Percentiles rank a stretch among this genome's conserved stretches.
Evolutionary conservation across 1,284 basidiomycete genomes (phyloP).

Genomic region (Tilletia setariae): DNA sequence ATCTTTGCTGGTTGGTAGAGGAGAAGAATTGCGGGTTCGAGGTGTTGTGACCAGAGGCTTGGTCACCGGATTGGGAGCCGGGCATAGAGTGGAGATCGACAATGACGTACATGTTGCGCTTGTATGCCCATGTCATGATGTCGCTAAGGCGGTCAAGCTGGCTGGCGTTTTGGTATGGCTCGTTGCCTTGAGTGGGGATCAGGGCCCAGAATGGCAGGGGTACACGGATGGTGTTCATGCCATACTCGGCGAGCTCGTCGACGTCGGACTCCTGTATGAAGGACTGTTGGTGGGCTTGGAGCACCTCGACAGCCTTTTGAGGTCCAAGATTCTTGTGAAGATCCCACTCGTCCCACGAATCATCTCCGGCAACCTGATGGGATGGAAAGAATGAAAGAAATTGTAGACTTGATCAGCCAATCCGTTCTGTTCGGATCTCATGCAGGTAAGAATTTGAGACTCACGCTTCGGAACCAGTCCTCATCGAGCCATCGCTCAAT

Average conservation of each 20-base stretch:
- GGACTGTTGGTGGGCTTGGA: constrained; percentile 52
- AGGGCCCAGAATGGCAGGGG: constrained; percentile 55
- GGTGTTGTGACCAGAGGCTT: constrained; percentile 49
- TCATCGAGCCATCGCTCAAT: constrained; percentile 56
- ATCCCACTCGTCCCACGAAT: constrained; percentile 55
- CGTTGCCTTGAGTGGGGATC: constrained; percentile 34
- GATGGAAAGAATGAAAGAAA: too few species aligned
- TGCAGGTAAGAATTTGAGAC: neutral
- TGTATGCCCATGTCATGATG: constrained; percentile 50
- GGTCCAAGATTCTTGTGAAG: constrained; percentile 47
- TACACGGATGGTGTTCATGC: constrained; percentile 55
- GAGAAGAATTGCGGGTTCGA: constrained; percentile 38
- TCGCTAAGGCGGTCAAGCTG: constrained; percentile 42
- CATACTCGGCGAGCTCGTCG: constrained; percentile 43
- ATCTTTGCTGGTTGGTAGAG: constrained; percentile 35
- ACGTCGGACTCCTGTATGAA: constrained; percentile 56
- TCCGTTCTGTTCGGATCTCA: constrained; percentile 23
- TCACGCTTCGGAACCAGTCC: constrained; percentile 51
- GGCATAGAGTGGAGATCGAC: constrained; percentile 57
- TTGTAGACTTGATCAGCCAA: too few species aligned
- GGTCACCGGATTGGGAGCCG: constrained; percentile 55
- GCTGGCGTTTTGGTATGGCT: constrained; percentile 39
- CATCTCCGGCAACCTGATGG: constrained; percentile 42
- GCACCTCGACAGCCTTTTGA: constrained; percentile 28
- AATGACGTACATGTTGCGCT: constrained; percentile 55